These are phyloP conservation scores for Penicillium longicatenatum DNA, from an alignment of 495 filamentous ascomycete genomes.

Conservation along the genomic window DNA sequence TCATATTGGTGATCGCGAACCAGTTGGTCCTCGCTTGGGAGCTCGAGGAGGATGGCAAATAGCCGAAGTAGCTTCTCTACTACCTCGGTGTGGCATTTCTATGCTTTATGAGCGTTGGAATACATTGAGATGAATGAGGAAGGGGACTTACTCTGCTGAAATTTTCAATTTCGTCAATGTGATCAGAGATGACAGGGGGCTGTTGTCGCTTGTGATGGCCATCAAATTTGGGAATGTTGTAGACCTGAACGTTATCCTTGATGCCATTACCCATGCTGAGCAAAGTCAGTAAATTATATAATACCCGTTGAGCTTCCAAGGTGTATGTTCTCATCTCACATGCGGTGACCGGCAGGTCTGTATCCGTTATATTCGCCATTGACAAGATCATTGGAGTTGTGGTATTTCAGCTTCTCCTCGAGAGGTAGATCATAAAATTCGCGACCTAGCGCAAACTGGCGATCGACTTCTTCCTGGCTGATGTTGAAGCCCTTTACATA, in stretches of 20 bases:
- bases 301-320: not conserved
- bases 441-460: constrained; percentile 57
- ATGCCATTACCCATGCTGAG: constrained; percentile 45
- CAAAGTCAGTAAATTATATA: not conserved
- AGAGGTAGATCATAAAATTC: constrained; percentile 56
- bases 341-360: constrained; percentile 45
- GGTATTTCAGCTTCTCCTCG: constrained; percentile 57
- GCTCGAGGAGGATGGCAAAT: constrained; percentile 53
- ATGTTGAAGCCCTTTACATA: constrained; percentile 59
- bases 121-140: not conserved
- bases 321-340: constrained; percentile 39
- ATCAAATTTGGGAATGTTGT: constrained; percentile 55
- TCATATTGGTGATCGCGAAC: constrained; percentile 51
- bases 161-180: constrained; percentile 38
- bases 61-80: constrained; percentile 54
- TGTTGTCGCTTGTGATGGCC: constrained; percentile 44
- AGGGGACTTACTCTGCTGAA: constrained; percentile 40
- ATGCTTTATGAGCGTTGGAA: not conserved
- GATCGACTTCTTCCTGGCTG: constrained; percentile 55
- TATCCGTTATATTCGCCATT: constrained; percentile 46
- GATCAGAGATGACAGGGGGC: constrained; percentile 34
- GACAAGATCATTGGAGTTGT: constrained; percentile 32
- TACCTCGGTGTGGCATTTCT: constrained; percentile 52
- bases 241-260: constrained; percentile 52
- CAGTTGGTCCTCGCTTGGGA: constrained; percentile 51